Conservation (phyloP, 352 stramenopile species). For the Phytophthora quininea region DNA sequence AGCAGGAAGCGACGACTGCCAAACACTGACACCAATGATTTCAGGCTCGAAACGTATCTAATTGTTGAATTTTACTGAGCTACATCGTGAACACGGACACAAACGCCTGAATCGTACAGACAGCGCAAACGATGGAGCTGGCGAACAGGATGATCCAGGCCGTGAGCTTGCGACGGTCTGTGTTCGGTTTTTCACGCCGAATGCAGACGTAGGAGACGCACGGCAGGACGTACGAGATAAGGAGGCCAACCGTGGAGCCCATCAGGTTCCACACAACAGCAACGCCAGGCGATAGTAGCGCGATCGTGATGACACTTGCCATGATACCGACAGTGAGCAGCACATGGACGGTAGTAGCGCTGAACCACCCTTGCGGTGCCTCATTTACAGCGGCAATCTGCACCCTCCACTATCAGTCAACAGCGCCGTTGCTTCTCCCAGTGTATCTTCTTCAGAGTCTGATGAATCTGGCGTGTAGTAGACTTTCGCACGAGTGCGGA, state of each 20-base stretch:
- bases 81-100: constrained; percentile 47
- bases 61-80: constrained; percentile 11
- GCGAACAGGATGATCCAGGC: constrained; percentile 83
- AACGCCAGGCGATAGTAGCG: constrained; percentile 76
- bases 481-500: constrained; percentile 30
- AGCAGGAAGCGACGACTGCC: constrained; percentile 3
- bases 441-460: constrained; percentile 23
- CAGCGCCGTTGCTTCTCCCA: constrained; percentile 43
- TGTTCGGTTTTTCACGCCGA: constrained; percentile 69
- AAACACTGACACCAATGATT: constrained; percentile 17
- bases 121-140: constrained; percentile 70
- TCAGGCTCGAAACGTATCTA: constrained; percentile 21
- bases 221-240: constrained; percentile 91
- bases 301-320: constrained; percentile 59
- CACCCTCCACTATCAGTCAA: constrained; percentile 13
- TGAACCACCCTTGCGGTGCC: constrained; percentile 6
- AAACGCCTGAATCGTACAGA: constrained; percentile 77
- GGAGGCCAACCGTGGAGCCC: constrained; percentile 82
- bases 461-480: constrained; percentile 32
- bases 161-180: constrained; percentile 70
- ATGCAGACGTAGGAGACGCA: constrained; percentile 88
- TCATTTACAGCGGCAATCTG: constrained; percentile 5
- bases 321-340: constrained; percentile 78
- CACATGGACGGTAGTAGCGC: constrained; percentile 52
- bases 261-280: constrained; percentile 91